A percentile compares a stretch with the other conserved stretches of the same genome.
These are phyloP conservation scores for Didymella pinodella DNA, from an alignment of 2,329 filamentous ascomycete genomes.

Conservation along the genomic window DNA sequence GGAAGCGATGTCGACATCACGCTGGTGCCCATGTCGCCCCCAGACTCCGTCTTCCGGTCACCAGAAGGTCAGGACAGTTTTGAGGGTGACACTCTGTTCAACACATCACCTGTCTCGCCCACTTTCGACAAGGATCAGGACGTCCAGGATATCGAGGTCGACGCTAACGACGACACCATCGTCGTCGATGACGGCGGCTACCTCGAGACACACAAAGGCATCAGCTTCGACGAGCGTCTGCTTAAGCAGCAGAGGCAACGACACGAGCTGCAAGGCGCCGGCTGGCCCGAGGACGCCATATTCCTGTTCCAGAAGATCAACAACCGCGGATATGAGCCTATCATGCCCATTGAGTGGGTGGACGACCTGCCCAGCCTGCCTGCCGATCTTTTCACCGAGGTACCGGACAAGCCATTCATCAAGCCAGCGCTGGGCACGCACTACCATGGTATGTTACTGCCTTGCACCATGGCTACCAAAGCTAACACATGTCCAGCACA, in stretches of 20 bases:
- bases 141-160: slow-evolving; percentile 33
- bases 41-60: slow-evolving; percentile 31
- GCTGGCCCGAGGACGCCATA: slow-evolving; percentile 62
- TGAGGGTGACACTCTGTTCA: slow-evolving; percentile 43
- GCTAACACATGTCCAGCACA: slow-evolving; percentile 53
- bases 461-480: background rate
- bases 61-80: slow-evolving; percentile 25
- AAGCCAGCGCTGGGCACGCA: slow-evolving; percentile 53
- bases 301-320: slow-evolving; percentile 62
- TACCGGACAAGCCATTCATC: slow-evolving; percentile 57
- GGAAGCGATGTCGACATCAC: slow-evolving; percentile 32
- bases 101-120: slow-evolving; percentile 17
- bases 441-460: slow-evolving; percentile 53
- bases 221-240: slow-evolving; percentile 36
- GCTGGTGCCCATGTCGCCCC: slow-evolving; percentile 43
- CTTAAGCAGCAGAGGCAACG: slow-evolving; percentile 25
- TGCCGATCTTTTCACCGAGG: slow-evolving; percentile 59
- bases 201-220: slow-evolving; percentile 33
- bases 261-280: slow-evolving; percentile 50
- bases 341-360: slow-evolving; percentile 61
- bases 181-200: slow-evolving; percentile 46
- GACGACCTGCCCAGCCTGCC: slow-evolving; percentile 64
- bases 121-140: slow-evolving; percentile 18
- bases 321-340: slow-evolving; percentile 64
- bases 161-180: slow-evolving; percentile 49